Conservation (phyloP, 306 rosid species). For the Pterocarpus macrocarpus region DNA sequence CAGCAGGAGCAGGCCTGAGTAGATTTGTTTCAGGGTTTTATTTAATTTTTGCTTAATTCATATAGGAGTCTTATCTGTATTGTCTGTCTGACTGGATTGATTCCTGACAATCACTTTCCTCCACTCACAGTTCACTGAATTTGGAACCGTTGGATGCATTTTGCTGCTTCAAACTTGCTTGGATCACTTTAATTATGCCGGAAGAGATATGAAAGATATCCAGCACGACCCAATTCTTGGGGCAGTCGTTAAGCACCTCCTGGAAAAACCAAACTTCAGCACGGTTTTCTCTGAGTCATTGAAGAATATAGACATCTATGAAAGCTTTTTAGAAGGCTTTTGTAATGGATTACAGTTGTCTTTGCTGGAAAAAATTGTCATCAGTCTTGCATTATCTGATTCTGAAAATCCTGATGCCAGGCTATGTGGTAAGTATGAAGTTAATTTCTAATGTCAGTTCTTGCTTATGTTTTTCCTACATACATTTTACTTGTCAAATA, state of each 20-base stretch:
- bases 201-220: conserved; percentile 61
- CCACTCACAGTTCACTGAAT: conserved; percentile 72
- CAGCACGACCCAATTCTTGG: conserved; percentile 63
- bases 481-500: conserved; percentile 21
- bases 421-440: conserved; percentile 67
- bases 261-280: conserved; percentile 82
- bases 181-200: conserved; percentile 65
- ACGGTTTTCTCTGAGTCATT: conserved; percentile 84
- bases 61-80: background rate
- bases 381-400: conserved; percentile 91
- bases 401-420: conserved; percentile 83
- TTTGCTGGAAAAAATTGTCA: conserved; percentile 71
- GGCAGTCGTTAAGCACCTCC: conserved; percentile 70
- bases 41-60: conserved; percentile 11
- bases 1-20: background rate
- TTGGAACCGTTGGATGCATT: conserved; percentile 85
- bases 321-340: conserved; percentile 67
- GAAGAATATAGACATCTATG: conserved; percentile 70
- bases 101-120: conserved; percentile 33
- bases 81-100: conserved; percentile 39
- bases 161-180: conserved; percentile 85
- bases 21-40: conserved; percentile 23
- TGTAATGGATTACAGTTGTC: conserved; percentile 72
- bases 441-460: conserved; percentile 34
- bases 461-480: conserved; percentile 27